These are phyloP conservation scores for Ustilago esculenta DNA, from an alignment of 1,284 basidiomycete genomes.

Conservation along the genomic window DNA sequence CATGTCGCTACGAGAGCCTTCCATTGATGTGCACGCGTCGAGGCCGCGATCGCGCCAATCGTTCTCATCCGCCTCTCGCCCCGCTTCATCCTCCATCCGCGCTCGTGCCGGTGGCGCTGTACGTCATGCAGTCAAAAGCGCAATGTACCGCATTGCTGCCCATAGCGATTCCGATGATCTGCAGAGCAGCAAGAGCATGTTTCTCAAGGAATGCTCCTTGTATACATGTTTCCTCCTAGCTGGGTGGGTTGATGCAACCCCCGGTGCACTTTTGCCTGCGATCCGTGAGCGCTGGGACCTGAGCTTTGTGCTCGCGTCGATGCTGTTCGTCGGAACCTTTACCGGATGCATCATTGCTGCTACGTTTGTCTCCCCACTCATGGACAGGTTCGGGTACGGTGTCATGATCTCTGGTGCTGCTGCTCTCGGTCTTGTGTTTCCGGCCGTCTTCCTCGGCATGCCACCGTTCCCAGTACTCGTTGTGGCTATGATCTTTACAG, in stretches of 20 bases:
- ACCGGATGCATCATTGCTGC: slow-evolving; percentile 47
- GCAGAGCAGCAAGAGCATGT: slow-evolving; percentile 19
- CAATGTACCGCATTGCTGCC: slow-evolving; percentile 6
- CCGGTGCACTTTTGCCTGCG: slow-evolving; percentile 45
- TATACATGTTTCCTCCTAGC: slow-evolving; percentile 39
- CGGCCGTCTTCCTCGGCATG: slow-evolving; percentile 34
- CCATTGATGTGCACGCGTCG: not conserved
- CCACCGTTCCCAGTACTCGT: slow-evolving; percentile 50
- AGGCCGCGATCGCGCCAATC: slow-evolving; percentile 5
- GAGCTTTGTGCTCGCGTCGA: slow-evolving; percentile 32
- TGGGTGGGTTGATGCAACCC: slow-evolving; percentile 51
- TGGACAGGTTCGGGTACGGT: slow-evolving; percentile 40
- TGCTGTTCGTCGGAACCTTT: slow-evolving; percentile 53
- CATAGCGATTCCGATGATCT: not conserved
- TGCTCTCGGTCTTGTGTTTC: slow-evolving; percentile 21
- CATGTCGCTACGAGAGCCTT: slow-evolving; percentile 19
- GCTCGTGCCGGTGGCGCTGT: slow-evolving; percentile 9
- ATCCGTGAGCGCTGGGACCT: slow-evolving; percentile 43
- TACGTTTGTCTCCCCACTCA: slow-evolving; percentile 21
- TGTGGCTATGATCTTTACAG: slow-evolving; percentile 35
- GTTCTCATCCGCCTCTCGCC: not conserved
- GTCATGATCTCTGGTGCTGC: slow-evolving; percentile 36
- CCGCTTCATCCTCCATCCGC: slow-evolving; percentile 7
- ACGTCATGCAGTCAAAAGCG: slow-evolving; percentile 25
- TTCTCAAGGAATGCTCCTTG: slow-evolving; percentile 38